Percentiles rank a stretch among this genome's conserved stretches.
Conservation (phyloP, 305 asterid genomes). For the Nicotiana rustica region DNA sequence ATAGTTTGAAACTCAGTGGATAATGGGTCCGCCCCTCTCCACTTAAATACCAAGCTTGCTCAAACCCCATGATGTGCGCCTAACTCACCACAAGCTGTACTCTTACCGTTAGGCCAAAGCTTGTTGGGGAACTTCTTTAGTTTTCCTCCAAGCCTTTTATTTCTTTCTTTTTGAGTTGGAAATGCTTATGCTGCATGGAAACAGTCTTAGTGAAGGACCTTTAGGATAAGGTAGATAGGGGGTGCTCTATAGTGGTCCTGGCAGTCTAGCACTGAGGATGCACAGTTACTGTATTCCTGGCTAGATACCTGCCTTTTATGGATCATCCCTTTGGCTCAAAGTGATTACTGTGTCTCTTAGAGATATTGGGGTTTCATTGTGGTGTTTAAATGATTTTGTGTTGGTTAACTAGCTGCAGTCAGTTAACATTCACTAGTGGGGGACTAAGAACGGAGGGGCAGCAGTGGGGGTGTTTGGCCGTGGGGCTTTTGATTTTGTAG, state of each 20-base stretch:
- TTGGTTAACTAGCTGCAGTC: background rate
- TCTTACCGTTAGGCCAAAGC: too few relatives aligned
- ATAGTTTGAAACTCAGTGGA: too few relatives aligned
- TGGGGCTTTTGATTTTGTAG: background rate
- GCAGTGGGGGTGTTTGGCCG: background rate
- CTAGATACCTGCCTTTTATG: background rate
- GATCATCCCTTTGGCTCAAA: background rate
- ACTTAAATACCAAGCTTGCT: too few relatives aligned
- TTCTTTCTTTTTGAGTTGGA: background rate
- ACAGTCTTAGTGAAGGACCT: background rate
- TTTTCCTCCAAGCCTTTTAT: background rate
- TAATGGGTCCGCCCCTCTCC: too few relatives aligned
- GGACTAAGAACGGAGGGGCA: background rate
- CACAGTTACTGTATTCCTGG: background rate
- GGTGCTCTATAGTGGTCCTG: background rate
- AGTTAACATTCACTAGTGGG: background rate
- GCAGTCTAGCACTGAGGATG: background rate
- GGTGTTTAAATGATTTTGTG: background rate
- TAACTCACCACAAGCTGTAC: too few relatives aligned
- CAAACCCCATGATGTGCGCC: too few relatives aligned
- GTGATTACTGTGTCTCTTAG: background rate
- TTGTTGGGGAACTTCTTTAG: background rate
- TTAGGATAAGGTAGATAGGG: background rate
- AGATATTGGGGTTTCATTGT: background rate
- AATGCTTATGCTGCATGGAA: background rate